Base-by-base conservation (phyloP, 2,329 filamentous ascomycete genomes). In the Verruconis gallopava region DNA sequence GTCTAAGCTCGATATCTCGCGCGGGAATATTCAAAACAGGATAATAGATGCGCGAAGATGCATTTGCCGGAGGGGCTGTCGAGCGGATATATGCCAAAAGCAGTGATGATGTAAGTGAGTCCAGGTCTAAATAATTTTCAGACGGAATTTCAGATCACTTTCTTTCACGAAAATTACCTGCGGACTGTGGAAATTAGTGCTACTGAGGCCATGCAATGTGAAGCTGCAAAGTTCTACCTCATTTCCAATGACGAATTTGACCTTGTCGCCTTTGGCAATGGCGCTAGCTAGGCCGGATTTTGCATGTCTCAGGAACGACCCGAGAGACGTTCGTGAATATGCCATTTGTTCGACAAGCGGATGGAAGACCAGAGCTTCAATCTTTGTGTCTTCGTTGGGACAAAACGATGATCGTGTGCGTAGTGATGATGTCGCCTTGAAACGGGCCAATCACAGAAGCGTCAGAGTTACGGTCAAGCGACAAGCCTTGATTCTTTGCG, bases 61-160 rank as follows among this genome's bases (percentile, higher is more conserved):
- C 14, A 9, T n/a, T 13, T 13, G 22, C 40, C 6, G 19, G 18
- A 3, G 5, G 19, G 3, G 38, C n/a, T n/a, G 34, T 20, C 22
- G 75, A 80, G 48, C 76, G 74, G 28, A 89, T 65, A 59, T 88
- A 91, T 44, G 84, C 81, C 46, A 81, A 75, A 19, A 88, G 61
- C 14, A 91, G 62, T 19, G 83, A 75, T 20, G 76, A 80, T 58
- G 80, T 83, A 50, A 91, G 72, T 2, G 83, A 88, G 62, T 91
- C 84, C 42, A 91, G 77, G 51, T 91, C 84, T 82, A n/a, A n/a
- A n/a, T n/a, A n/a, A n/a, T n/a, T n/a, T n/a, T n/a, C n/a, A n/a
- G n/a, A n/a, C n/a, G n/a, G n/a, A n/a, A n/a, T n/a, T n/a, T n/a
- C n/a, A n/a, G n/a, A n/a, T n/a, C n/a, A n/a, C n/a, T n/a, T n/a